Conservation (phyloP, 106 monocot species). For the Dactylorhiza incarnata region DNA sequence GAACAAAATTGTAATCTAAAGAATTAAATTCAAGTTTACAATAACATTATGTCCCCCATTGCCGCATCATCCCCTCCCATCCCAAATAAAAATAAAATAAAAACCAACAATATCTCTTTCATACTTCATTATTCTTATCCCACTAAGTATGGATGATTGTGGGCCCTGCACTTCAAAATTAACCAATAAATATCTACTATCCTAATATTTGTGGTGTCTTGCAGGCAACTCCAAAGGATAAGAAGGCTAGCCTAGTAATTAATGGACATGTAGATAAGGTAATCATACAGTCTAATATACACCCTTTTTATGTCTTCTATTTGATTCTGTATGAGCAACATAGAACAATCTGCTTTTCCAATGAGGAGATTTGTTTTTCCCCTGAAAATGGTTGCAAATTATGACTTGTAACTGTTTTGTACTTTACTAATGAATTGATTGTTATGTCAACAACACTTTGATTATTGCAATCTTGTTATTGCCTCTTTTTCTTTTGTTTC, state of each 20-base stretch:
- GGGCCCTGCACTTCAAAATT: neutral
- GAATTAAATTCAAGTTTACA: neutral
- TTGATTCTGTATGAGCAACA: neutral
- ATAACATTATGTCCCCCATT: neutral
- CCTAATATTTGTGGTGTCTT: constrained; percentile 10
- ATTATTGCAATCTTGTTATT: too few relatives aligned
- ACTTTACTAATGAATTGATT: neutral
- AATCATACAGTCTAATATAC: neutral
- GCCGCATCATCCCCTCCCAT: neutral
- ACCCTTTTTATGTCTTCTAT: neutral
- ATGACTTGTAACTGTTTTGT: neutral
- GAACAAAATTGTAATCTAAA: neutral
- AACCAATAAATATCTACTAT: neutral
- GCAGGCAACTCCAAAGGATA: constrained; percentile 97
- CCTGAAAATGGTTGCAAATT: neutral
- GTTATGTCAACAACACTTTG: too few relatives aligned
- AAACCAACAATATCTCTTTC: too few relatives aligned
- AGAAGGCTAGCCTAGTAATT: constrained; percentile 88
- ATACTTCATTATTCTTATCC: neutral
- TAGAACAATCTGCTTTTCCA: neutral
- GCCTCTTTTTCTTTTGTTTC: too few relatives aligned
- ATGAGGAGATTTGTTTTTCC: neutral
- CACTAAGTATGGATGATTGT: neutral
- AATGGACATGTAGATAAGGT: constrained; percentile 92
- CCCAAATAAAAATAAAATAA: too few relatives aligned